Evolutionary conservation across 306 rosid species (phyloP).

Genomic region (Fragaria vesca): DNA sequence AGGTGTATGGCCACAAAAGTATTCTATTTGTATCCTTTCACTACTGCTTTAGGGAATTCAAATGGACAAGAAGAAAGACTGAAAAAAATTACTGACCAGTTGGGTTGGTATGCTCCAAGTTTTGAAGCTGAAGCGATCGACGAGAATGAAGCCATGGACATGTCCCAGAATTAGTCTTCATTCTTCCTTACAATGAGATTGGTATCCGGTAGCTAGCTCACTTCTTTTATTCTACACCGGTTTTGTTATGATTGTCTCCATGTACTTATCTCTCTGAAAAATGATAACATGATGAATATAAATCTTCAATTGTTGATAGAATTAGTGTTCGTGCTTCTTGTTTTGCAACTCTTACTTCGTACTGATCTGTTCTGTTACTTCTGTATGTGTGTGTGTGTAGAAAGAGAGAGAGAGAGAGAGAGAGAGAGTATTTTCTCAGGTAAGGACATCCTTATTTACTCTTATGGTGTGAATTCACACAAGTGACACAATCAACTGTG

Average conservation of each 20-base stretch:
- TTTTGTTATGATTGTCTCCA: background rate
- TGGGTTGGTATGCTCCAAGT: constrained; percentile 94
- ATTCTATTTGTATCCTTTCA: constrained; percentile 83
- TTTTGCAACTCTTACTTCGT: background rate
- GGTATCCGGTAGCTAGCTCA: background rate
- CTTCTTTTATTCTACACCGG: constrained; percentile 5
- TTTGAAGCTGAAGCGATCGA: constrained; percentile 85
- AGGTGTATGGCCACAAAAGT: constrained; percentile 83
- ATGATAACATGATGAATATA: background rate
- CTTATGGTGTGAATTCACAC: too few species aligned
- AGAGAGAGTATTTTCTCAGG: too few species aligned
- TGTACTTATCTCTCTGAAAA: background rate
- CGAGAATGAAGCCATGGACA: constrained; percentile 4
- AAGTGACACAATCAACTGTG: background rate
- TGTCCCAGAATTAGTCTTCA: background rate
- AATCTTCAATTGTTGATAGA: background rate
- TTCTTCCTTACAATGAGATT: background rate
- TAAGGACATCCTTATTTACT: too few species aligned
- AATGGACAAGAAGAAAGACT: constrained; percentile 85
- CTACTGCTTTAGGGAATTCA: constrained; percentile 89
- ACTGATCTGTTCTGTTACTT: background rate
- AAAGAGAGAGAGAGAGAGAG: too few species aligned
- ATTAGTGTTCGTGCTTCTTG: background rate
- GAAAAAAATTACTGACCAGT: constrained; percentile 59
- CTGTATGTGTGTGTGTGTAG: too few species aligned